Percentiles rank a stretch among this genome's conserved stretches.
These are phyloP conservation scores for Cicer cuneatum DNA, from an alignment of 306 rosid genomes.

Conservation along the genomic window DNA sequence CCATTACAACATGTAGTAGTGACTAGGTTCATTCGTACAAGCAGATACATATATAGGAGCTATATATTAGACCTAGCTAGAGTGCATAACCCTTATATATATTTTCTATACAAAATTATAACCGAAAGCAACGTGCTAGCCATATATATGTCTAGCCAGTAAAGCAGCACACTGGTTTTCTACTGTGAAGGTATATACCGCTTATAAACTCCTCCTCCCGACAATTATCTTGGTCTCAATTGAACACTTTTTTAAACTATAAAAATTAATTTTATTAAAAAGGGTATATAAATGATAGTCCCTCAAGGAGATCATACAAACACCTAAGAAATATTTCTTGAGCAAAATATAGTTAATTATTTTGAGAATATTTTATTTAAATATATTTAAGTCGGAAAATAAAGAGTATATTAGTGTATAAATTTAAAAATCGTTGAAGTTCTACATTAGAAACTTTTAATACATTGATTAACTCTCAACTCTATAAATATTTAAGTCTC, in stretches of 20 bases:
- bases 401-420: too few relatives aligned
- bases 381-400: too few relatives aligned
- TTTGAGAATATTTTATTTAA: too few relatives aligned
- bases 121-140: conserved; percentile 34
- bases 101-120: not conserved
- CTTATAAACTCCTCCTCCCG: not conserved
- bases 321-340: not conserved
- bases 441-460: too few relatives aligned
- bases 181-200: conserved; percentile 8
- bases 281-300: not conserved
- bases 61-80: not conserved
- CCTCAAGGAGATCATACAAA: not conserved
- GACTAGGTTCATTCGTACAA: conserved; percentile 22
- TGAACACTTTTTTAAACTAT: not conserved
- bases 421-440: too few relatives aligned
- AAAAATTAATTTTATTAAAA: not conserved
- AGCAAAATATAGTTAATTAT: too few relatives aligned
- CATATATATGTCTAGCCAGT: conserved; percentile 18
- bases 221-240: not conserved
- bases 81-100: not conserved
- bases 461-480: too few relatives aligned
- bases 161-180: conserved; percentile 35
- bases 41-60: not conserved
- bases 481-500: too few relatives aligned
- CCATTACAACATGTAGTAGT: not conserved